Evolutionary conservation across 768 basidiomycete species (phyloP).

Genomic region (Tephrocybe rancida): DNA sequence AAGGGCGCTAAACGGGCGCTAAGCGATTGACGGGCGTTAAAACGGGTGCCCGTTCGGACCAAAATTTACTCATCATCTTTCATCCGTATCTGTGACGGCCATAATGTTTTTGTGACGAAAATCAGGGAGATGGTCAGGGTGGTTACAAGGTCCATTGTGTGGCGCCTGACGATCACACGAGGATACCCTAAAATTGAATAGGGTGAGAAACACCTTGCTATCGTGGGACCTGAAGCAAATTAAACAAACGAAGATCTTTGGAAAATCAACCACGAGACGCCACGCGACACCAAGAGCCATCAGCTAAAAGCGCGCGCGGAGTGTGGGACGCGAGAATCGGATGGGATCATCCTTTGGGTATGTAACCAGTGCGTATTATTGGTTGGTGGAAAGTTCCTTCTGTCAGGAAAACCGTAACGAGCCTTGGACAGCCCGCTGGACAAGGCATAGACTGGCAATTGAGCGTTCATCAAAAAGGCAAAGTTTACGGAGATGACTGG

Average conservation of each 20-base stretch:
- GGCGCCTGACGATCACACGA: constrained; percentile 5
- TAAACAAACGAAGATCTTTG: not conserved
- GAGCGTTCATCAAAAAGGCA: constrained; percentile 4
- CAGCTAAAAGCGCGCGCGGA: not conserved
- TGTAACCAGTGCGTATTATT: too few species aligned
- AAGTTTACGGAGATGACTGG: constrained; percentile 7
- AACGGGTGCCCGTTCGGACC: too few species aligned
- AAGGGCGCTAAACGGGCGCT: too few species aligned
- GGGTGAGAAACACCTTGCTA: not conserved
- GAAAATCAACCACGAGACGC: not conserved
- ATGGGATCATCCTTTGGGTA: not conserved
- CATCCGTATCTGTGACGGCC: too few species aligned
- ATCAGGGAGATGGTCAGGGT: not conserved
- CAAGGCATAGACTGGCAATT: not conserved
- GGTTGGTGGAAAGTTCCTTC: not conserved
- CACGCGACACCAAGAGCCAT: constrained; percentile 2
- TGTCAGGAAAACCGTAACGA: not conserved
- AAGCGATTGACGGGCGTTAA: too few species aligned
- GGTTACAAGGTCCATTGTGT: constrained; percentile 10
- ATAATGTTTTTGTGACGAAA: too few species aligned
- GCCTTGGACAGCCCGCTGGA: constrained; percentile 3
- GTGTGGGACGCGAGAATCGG: constrained; percentile 4
- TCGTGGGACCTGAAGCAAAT: not conserved
- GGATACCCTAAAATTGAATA: not conserved
- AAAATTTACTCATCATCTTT: too few species aligned